Conservation (phyloP, 108 stramenopile genomes). For the Epithemia pelagica region DNA sequence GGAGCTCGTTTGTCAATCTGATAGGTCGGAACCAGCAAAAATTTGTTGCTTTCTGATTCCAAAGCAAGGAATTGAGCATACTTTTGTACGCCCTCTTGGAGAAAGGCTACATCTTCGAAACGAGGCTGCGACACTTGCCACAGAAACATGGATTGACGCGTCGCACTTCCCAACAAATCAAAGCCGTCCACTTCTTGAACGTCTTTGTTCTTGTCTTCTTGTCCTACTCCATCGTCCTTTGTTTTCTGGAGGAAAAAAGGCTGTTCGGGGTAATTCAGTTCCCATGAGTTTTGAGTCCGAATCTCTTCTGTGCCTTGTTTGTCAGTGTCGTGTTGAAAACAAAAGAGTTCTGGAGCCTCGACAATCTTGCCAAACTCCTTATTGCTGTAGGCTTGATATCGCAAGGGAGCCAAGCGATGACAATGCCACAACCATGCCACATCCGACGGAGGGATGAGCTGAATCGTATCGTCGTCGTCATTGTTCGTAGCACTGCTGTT, state of each 20-base stretch:
- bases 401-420: constrained; percentile 45
- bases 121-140: constrained; percentile 42
- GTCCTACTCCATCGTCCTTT: not conserved
- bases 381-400: constrained; percentile 25
- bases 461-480: not conserved
- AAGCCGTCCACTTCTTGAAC: constrained; percentile 4
- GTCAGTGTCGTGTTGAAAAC: constrained; percentile 6
- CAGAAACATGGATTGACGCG: constrained; percentile 41
- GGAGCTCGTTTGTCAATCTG: too few relatives aligned
- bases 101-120: constrained; percentile 27
- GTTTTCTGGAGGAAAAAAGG: constrained; percentile 12
- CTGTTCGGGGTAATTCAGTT: constrained; percentile 7
- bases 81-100: constrained; percentile 21
- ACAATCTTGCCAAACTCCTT: constrained; percentile 4
- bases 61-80: constrained; percentile 17
- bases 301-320: not conserved
- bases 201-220: too few relatives aligned
- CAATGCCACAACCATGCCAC: constrained; percentile 65
- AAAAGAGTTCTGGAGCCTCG: not conserved
- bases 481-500: not conserved
- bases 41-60: not conserved
- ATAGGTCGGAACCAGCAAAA: constrained; percentile 41
- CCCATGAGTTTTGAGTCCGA: constrained; percentile 10
- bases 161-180: constrained; percentile 26
- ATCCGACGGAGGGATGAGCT: constrained; percentile 46